Percentiles rank a stretch among this genome's conserved stretches.
phyloP scores from a whole-genome alignment of 306 rosid genomes.

The Acmispon strigosus region DNA sequence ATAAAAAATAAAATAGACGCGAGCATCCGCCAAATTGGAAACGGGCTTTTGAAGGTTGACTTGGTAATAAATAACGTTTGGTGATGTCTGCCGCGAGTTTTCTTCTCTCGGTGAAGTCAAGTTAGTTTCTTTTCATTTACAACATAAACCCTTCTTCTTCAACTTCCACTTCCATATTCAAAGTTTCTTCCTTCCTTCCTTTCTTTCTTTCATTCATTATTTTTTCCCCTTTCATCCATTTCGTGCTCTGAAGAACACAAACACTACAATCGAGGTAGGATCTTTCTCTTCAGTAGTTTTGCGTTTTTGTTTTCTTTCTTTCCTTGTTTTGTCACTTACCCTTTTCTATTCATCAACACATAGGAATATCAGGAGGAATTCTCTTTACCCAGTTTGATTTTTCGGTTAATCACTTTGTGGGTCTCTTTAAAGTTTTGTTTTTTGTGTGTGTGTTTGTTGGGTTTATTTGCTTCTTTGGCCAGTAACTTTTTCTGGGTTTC shows the following conservation, averaged over 20 bases:
- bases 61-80: background rate
- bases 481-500: background rate
- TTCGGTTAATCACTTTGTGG: background rate
- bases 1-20: no score
- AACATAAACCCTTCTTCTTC: background rate
- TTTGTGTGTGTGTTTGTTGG: background rate
- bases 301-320: background rate
- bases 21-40: background rate
- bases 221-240: background rate
- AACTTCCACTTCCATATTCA: background rate
- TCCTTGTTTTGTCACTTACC: background rate
- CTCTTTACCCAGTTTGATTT: background rate
- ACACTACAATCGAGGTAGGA: background rate
- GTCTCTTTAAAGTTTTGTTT: background rate
- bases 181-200: background rate
- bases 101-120: conserved; percentile 18
- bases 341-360: background rate
- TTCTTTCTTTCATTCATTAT: background rate
- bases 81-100: background rate
- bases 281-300: background rate
- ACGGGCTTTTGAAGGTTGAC: background rate
- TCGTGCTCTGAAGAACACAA: background rate
- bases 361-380: background rate
- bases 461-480: background rate
- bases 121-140: background rate